Evolutionary conservation across 495 filamentous ascomycete species (phyloP).

Genomic region (Trichocladium uniseriatum): DNA sequence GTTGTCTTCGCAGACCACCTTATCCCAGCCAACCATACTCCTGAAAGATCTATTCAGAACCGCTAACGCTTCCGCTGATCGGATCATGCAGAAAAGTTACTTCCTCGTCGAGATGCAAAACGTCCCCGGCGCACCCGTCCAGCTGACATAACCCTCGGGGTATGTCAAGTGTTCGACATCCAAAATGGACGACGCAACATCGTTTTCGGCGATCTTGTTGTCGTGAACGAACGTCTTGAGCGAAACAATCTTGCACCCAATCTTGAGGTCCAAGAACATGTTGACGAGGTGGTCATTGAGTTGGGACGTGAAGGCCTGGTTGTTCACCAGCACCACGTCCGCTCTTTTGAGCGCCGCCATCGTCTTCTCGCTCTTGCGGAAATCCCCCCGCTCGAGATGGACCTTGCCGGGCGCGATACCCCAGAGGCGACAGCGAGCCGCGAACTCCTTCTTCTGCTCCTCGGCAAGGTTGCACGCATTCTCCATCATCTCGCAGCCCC

Average conservation of each 20-base stretch:
- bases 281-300: conserved; percentile 79
- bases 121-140: conserved; percentile 73
- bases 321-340: conserved; percentile 93
- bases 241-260: conserved; percentile 73
- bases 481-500: conserved; percentile 93
- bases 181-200: conserved; percentile 65
- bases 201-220: conserved; percentile 39
- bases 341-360: conserved; percentile 64
- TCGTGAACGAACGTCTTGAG: conserved; percentile 40
- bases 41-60: background rate
- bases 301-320: conserved; percentile 81
- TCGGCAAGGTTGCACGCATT: conserved; percentile 78
- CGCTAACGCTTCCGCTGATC: background rate
- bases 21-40: conserved; percentile 2
- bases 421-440: conserved; percentile 77
- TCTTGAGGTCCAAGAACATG: conserved; percentile 90
- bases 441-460: conserved; percentile 78
- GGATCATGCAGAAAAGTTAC: conserved; percentile 11
- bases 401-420: conserved; percentile 71
- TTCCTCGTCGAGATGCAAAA: conserved; percentile 89
- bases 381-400: conserved; percentile 75
- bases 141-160: conserved; percentile 77
- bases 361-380: conserved; percentile 64
- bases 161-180: conserved; percentile 68
- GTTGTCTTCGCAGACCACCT: background rate